Evolutionary conservation across 345 rosid genomes (phyloP).

Genomic region (Pugionium dolabratum): DNA sequence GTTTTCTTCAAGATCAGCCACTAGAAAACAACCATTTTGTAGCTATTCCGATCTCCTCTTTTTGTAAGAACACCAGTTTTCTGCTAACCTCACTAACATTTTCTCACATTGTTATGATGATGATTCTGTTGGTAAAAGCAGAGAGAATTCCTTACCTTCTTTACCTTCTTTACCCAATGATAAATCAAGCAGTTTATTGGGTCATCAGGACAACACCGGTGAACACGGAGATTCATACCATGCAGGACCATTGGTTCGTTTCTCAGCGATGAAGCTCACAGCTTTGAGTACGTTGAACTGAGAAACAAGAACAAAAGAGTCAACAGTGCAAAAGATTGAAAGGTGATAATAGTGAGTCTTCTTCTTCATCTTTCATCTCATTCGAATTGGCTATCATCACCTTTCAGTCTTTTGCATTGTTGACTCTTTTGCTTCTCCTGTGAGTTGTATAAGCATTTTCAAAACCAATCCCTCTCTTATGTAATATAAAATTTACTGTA

Average conservation of each 20-base stretch:
- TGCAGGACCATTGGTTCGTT: conserved; percentile 16
- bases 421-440: background rate
- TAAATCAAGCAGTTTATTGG: conserved; percentile 32
- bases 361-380: conserved; percentile 32
- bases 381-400: conserved; percentile 1
- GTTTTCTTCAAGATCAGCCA: conserved; percentile 32
- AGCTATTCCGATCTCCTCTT: conserved; percentile 3
- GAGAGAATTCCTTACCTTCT: background rate
- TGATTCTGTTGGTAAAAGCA: conserved; percentile 11
- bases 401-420: background rate
- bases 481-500: conserved; percentile 6
- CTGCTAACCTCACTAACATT: conserved; percentile 14
- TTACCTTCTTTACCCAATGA: conserved; percentile 36
- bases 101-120: conserved; percentile 25
- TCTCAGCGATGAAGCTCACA: conserved; percentile 16
- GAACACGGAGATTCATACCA: background rate
- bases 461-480: conserved; percentile 8
- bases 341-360: too few relatives aligned
- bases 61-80: conserved; percentile 26
- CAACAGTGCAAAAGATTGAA: too few relatives aligned
- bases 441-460: conserved; percentile 20
- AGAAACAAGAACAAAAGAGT: too few relatives aligned
- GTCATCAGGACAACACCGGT: conserved; percentile 16
- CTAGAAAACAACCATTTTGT: background rate
- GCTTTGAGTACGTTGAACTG: conserved; percentile 12